A percentile compares a stretch with the other conserved stretches of the same genome.
Evolutionary conservation across 805 yeast genomes (phyloP).

Genomic region (Lipomyces orientalis): DNA sequence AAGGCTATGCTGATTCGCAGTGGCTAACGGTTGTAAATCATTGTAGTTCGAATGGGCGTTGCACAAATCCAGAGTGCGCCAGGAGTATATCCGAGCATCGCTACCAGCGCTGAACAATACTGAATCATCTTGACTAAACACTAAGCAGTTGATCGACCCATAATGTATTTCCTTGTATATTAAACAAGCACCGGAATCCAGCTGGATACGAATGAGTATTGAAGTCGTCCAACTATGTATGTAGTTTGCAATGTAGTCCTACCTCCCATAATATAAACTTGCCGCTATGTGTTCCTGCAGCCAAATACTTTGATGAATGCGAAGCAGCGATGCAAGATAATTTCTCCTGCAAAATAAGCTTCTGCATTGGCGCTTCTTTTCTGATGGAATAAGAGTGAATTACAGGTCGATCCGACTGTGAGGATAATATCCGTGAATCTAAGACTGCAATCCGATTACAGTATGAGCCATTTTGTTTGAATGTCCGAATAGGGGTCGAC

Average conservation of each 20-base stretch:
- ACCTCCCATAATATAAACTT: constrained; percentile 81
- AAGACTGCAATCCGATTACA: constrained; percentile 14
- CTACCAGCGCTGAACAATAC: constrained; percentile 75
- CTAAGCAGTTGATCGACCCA: constrained; percentile 68
- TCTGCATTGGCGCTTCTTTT: constrained; percentile 46
- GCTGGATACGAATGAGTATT: constrained; percentile 13
- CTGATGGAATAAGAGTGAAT: constrained; percentile 21
- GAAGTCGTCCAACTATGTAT: neutral
- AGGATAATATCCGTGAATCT: constrained; percentile 14
- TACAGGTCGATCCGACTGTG: constrained; percentile 24
- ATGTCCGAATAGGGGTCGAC: constrained; percentile 12
- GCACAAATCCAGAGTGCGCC: constrained; percentile 71
- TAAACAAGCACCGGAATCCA: constrained; percentile 74
- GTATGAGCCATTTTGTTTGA: constrained; percentile 27
- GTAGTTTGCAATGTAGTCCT: neutral
- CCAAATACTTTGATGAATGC: constrained; percentile 54
- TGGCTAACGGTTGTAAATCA: constrained; percentile 39
- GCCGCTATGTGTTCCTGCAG: constrained; percentile 79
- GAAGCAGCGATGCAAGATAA: constrained; percentile 61
- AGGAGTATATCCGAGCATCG: constrained; percentile 78
- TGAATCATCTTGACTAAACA: constrained; percentile 66
- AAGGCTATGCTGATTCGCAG: constrained; percentile 50
- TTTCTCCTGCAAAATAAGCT: constrained; percentile 83
- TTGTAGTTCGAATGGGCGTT: constrained; percentile 45
- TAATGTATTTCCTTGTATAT: constrained; percentile 82